Percentiles rank a stretch among this genome's conserved stretches.
Conservation (phyloP, 1,284 basidiomycete genomes). For the Cerioporus squamosus region DNA sequence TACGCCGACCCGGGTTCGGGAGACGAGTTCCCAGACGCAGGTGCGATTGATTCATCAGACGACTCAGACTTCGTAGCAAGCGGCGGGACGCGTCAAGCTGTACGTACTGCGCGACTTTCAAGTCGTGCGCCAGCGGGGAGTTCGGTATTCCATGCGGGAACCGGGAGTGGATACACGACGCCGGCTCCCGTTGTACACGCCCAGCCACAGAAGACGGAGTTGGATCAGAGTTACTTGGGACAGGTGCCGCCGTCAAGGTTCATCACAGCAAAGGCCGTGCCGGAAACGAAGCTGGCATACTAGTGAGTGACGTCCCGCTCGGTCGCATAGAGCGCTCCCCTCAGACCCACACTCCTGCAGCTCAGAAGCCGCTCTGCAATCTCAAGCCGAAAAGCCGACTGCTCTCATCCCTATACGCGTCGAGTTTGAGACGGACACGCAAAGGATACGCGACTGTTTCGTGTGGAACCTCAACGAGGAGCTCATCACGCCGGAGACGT, state of each 20-base stretch:
- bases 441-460: slow-evolving; percentile 93
- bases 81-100: slow-evolving; percentile 50
- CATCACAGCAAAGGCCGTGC: slow-evolving; percentile 65
- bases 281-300: slow-evolving; percentile 65
- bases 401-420: slow-evolving; percentile 91
- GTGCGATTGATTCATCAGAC: slow-evolving; percentile 76
- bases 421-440: slow-evolving; percentile 92
- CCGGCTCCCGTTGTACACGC: slow-evolving; percentile 19
- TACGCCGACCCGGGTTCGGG: slow-evolving; percentile 88
- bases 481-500: slow-evolving; percentile 81
- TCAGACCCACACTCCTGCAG: slow-evolving; percentile 44
- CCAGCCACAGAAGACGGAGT: slow-evolving; percentile 45
- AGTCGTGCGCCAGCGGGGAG: slow-evolving; percentile 43
- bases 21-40: slow-evolving; percentile 80
- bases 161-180: slow-evolving; percentile 11
- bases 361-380: slow-evolving; percentile 65
- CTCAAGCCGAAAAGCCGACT: slow-evolving; percentile 66
- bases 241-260: slow-evolving; percentile 82
- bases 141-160: slow-evolving; percentile 36
- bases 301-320: slow-evolving; percentile 30
- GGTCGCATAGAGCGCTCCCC: neutral
- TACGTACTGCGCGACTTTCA: slow-evolving; percentile 42
- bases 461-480: slow-evolving; percentile 93
- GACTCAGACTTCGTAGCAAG: slow-evolving; percentile 68
- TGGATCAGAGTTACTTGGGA: slow-evolving; percentile 90